Conservation (phyloP, 768 basidiomycete genomes). For the Leccinum arenicola region DNA sequence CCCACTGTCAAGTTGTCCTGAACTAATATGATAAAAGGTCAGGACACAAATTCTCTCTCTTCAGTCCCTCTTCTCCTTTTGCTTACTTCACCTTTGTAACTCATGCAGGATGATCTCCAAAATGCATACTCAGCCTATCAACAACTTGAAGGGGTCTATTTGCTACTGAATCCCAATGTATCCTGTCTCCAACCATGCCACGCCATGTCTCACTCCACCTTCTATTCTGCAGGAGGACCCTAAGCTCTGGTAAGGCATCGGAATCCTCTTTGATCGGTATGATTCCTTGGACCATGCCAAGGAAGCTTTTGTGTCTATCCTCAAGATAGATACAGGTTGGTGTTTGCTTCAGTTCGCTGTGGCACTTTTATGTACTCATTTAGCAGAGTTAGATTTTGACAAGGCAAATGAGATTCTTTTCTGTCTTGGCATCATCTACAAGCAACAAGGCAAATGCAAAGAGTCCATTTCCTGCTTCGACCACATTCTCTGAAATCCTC, state of each 20-base stretch:
- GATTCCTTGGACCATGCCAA: constrained; percentile 98
- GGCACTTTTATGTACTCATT: constrained; percentile 27
- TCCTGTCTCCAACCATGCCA: constrained; percentile 10
- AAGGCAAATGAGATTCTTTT: constrained; percentile 99
- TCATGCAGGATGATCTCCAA: constrained; percentile 99
- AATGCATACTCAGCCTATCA: constrained; percentile 99
- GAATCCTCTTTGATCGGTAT: constrained; percentile 97
- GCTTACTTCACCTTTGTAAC: no score
- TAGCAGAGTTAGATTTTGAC: constrained; percentile 73
- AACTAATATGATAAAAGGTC: no score
- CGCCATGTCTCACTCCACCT: constrained; percentile 6
- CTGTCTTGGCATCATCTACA: constrained; percentile 98
- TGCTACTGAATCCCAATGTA: constrained; percentile 94
- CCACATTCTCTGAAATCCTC: constrained; percentile 93
- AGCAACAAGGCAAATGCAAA: constrained; percentile 93
- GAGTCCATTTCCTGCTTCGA: constrained; percentile 92
- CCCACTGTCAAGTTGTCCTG: no score
- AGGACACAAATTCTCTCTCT: no score
- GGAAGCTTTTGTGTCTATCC: constrained; percentile 95
- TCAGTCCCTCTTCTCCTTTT: no score
- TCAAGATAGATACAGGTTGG: constrained; percentile 94
- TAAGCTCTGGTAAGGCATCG: constrained; percentile 99
- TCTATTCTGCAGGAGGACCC: constrained; percentile 73
- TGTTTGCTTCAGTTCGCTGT: constrained; percentile 3
- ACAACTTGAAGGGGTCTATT: constrained; percentile 94